phyloP scores from a whole-genome alignment of 73 alveolate genomes.

The Breviolum minutum region DNA sequence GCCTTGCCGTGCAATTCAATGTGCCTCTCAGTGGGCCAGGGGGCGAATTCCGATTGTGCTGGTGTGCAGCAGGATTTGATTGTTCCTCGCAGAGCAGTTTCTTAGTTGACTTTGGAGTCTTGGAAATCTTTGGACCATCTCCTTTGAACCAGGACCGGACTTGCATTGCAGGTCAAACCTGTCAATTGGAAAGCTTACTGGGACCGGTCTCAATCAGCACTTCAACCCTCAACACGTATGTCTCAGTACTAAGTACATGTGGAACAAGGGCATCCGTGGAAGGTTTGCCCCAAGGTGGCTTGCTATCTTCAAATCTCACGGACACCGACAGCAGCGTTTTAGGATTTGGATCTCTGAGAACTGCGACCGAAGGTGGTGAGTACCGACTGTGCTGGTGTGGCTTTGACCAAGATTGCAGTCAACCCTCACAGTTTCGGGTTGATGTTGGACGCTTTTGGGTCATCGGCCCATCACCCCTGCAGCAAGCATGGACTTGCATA shows the following conservation, averaged over 20 bases:
- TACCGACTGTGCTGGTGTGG: conserved; percentile 55
- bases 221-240: too few relatives aligned
- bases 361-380: conserved; percentile 27
- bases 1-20: conserved; percentile 6
- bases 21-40: conserved; percentile 23
- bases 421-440: conserved; percentile 24
- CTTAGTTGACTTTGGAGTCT: conserved; percentile 2
- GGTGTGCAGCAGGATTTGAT: conserved; percentile 52
- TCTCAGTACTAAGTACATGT: conserved; percentile 30
- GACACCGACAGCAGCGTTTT: too few relatives aligned
- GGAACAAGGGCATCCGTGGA: conserved; percentile 24
- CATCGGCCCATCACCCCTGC: conserved; percentile 41
- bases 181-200: conserved; percentile 17
- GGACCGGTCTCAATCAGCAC: background rate
- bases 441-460: conserved; percentile 62
- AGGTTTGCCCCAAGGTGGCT: conserved; percentile 46
- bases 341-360: background rate
- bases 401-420: conserved; percentile 41
- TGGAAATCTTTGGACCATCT: conserved; percentile 22
- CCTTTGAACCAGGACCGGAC: conserved; percentile 48
- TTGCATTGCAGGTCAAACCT: conserved; percentile 65
- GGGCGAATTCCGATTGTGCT: conserved; percentile 38
- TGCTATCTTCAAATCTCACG: background rate
- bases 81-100: conserved; percentile 12
- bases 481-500: conserved; percentile 65